Conservation (phyloP, 2,329 filamentous ascomycete species). For the Trichoderma sp. region DNA sequence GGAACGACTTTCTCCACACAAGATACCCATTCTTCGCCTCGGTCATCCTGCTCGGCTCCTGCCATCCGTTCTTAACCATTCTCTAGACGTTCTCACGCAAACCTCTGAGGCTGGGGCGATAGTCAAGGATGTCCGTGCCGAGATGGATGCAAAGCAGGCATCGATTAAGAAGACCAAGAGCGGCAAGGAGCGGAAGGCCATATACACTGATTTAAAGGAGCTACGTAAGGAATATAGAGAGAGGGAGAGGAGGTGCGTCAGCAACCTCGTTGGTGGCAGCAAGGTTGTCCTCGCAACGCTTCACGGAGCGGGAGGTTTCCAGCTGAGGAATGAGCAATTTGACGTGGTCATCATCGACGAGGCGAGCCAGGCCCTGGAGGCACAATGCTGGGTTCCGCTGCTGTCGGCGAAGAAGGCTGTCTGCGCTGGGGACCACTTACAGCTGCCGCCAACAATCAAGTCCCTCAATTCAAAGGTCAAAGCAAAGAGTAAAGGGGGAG, state of each 20-base stretch:
- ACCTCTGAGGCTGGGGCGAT: conserved; percentile 88
- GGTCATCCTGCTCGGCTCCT: conserved; percentile 90
- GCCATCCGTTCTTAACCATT: conserved; percentile 83
- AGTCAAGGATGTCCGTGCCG: conserved; percentile 82
- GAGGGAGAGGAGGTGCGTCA: conserved; percentile 78
- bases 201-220: conserved; percentile 83
- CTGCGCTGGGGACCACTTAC: conserved; percentile 89
- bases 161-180: conserved; percentile 83
- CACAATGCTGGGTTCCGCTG: conserved; percentile 94
- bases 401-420: conserved; percentile 79
- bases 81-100: conserved; percentile 84
- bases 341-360: conserved; percentile 96
- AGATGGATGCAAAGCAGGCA: conserved; percentile 90
- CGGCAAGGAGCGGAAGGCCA: conserved; percentile 72
- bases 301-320: conserved; percentile 84
- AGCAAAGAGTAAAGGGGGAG: conserved; percentile 36
- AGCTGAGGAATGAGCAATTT: conserved; percentile 76
- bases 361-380: conserved; percentile 91
- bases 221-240: conserved; percentile 85
- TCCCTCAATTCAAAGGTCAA: conserved; percentile 59
- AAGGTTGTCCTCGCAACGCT: conserved; percentile 90
- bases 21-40: conserved; percentile 81
- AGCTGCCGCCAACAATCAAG: conserved; percentile 93
- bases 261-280: conserved; percentile 69
- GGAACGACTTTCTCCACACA: conserved; percentile 80